Percentiles rank a stretch among this genome's conserved stretches.
phyloP scores from a whole-genome alignment of 495 filamentous ascomycete genomes.

The Xylaria scruposa region DNA sequence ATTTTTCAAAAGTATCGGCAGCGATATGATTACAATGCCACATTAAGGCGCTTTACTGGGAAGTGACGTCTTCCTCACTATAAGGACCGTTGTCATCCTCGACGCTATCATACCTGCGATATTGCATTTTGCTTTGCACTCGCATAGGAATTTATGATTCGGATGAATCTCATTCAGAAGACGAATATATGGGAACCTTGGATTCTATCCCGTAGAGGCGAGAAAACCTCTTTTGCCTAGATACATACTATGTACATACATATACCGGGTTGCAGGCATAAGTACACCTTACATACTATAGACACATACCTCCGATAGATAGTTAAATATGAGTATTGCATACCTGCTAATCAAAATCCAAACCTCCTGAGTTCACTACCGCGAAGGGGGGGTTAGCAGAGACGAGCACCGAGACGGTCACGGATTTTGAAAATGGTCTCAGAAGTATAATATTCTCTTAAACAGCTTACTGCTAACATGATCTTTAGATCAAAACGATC shows the following conservation, averaged over 20 bases:
- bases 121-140: not conserved
- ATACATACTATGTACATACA: too few relatives aligned
- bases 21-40: not conserved
- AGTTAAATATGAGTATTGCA: not conserved
- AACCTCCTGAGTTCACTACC: not conserved
- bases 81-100: not conserved
- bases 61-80: not conserved
- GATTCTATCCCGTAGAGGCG: not conserved
- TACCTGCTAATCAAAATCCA: not conserved
- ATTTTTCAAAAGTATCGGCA: not conserved
- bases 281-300: not conserved
- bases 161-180: not conserved
- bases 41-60: not conserved
- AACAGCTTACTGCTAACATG: too few relatives aligned
- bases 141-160: not conserved
- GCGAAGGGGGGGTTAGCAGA: too few relatives aligned
- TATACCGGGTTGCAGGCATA: not conserved
- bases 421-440: too few relatives aligned
- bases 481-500: too few relatives aligned
- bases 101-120: too few relatives aligned
- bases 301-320: not conserved
- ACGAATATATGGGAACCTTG: not conserved
- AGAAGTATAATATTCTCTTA: too few relatives aligned
- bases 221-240: not conserved
- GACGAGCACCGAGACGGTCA: too few relatives aligned